Base-by-base conservation (phyloP, 164 flowering plant species). In the Amborella trichopoda region DNA sequence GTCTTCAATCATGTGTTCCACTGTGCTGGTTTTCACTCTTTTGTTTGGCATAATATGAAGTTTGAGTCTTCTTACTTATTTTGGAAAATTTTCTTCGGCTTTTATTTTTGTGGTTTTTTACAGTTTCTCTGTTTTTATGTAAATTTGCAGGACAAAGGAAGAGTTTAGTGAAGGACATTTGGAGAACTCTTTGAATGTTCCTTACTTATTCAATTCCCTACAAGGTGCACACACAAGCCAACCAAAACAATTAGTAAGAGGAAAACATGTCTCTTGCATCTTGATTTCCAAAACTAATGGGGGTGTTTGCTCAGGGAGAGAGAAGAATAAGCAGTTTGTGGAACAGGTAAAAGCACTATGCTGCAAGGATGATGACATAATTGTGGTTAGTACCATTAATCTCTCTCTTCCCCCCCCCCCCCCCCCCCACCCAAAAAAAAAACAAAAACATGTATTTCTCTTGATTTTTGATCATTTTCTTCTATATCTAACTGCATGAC, bases 261-360 rank as follows among this genome's bases (percentile, higher is more conserved):
- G 41, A 38, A 38, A 38, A 16, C 20, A 22, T 10, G 41, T 18
- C 16, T 8, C 8, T 4, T n/a, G 21, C 41, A n/a, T 16, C 6
- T 9, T 38, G 41, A 10, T 6, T 10, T 38, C 18, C 2, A 38
- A 6, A 16, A 11, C 20, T 9, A n/a, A 16, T 11, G 12, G 37
- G 12, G 37, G 6, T 38, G 16, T 38, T 50, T 9, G 13, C 21
- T 54, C 67, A 89, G 97, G 94, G 4, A 77, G 83, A 59, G 82
- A 74, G 67, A 83, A 81, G 38, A 90, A 81, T 58, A 81, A 77
- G 14, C 41, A 69, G 3, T 90, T 90, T 58, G 26, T 83, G 56
- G 70, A 74, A 56, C 73, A 74, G 56, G 95, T 85, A 55, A 55
- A 61, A 24, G 48, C 79, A 4, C 57, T 62, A 34, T 83, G 59